Evolutionary conservation across 441 rosid species (phyloP), one percentile per base, ranked within the genome.

Genomic region (Arabidopsis hybrid): DNA sequence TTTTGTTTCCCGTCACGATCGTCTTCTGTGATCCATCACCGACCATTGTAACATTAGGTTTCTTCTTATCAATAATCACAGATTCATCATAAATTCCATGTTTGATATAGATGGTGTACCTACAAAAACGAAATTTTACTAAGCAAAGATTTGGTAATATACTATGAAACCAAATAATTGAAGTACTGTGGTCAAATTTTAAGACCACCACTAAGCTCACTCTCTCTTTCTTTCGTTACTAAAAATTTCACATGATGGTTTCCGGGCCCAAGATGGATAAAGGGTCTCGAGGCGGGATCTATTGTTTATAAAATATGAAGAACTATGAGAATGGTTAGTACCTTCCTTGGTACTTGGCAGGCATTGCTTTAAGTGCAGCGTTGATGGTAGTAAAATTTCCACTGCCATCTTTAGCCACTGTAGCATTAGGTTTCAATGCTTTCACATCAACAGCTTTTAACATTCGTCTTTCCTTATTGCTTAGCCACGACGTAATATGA

Each of bases 1-100:
- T 87, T 75, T 84, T 89, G 74, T 47, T 83, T 6, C 93, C 94
- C 0, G 90, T 85, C 55, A 89, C 65, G 12, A 89, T 73, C 4
- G 81, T 75, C 78, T 91, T 93, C 55, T 87, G 87, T 8, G 96
- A 91, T 78, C 97, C 97, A 66, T 89, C 97, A 9, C 98, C 98
- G 21, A 78, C 69, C 70, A 93, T 81, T 32, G 92, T 87, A 40
- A 89, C 56, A 61, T 89, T 91, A 10, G 39, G 80, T 83, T 83
- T 89, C 61, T 81, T 76, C 78, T 87, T 87, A 14, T 84, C 76
- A 50, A 93, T 71, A 5, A 65, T 66, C 45, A 91, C 90, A 4
- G 73, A 56, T 78, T 93, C 95, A 9, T 87, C 91, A 43, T 89
- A 93, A 63, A 84, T 47, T 79, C 97, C 97, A 38, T 56, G 70